Percentiles rank a stretch among this genome's conserved stretches.
Conservation (phyloP, 2,329 filamentous ascomycete genomes). For the Colletotrichum liaoningense region DNA sequence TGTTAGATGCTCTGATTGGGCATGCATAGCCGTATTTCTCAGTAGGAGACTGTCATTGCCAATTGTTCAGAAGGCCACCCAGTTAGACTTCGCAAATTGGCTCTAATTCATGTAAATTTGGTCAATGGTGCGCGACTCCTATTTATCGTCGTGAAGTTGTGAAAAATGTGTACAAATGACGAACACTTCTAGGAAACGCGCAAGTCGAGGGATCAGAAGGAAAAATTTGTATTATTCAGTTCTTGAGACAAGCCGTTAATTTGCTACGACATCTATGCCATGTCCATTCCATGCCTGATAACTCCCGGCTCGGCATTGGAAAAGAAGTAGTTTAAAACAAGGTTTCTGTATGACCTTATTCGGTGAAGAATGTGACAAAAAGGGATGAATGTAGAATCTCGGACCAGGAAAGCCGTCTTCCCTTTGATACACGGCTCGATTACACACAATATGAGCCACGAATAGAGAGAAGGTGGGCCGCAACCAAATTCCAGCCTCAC, state of each 20-base stretch:
- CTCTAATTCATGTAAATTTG: no score
- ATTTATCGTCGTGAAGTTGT: no score
- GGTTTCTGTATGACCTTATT: not conserved
- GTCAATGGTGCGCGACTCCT: no score
- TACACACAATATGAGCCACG: not conserved
- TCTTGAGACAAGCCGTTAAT: slow-evolving; percentile 3
- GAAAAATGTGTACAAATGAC: no score
- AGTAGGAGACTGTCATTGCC: no score
- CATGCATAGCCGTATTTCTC: no score
- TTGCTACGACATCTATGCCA: slow-evolving; percentile 15
- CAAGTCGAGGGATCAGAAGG: not conserved
- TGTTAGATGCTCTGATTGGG: no score
- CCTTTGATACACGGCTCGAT: not conserved
- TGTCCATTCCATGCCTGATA: slow-evolving; percentile 1
- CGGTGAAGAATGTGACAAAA: slow-evolving; percentile 4
- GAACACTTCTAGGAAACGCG: no score
- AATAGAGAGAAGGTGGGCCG: not conserved
- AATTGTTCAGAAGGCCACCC: no score
- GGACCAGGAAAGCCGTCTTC: not conserved
- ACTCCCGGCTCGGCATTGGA: not conserved
- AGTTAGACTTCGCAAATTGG: no score
- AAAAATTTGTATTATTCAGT: slow-evolving; percentile 19
- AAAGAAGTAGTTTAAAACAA: not conserved
- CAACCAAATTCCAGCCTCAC: slow-evolving; percentile 49
- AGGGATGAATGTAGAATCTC: not conserved